phyloP scores from a whole-genome alignment of 257 asterid genomes.

The Scutellaria minor region DNA sequence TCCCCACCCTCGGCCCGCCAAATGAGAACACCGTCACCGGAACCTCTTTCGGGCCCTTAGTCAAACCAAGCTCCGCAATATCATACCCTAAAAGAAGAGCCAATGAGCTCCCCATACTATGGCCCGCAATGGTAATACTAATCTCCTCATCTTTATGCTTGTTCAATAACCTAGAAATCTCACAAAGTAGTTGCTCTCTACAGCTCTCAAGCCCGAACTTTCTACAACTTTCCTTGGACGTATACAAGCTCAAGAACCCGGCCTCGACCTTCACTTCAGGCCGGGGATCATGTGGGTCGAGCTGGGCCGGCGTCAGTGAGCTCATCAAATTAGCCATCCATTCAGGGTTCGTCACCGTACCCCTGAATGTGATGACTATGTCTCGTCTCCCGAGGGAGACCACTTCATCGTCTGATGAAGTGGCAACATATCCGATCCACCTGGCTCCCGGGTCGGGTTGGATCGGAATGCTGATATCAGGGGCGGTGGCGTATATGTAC shows the following conservation, averaged over 20 bases:
- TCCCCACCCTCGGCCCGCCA: constrained; percentile 81
- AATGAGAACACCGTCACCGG: constrained; percentile 70
- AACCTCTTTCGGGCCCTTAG: constrained; percentile 13
- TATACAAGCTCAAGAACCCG: constrained; percentile 66
- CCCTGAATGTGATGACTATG: constrained; percentile 60
- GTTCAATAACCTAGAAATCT: constrained; percentile 52
- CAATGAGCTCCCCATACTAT: constrained; percentile 80
- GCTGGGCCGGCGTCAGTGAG: constrained; percentile 54
- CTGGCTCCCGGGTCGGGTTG: constrained; percentile 35
- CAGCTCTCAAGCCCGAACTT: constrained; percentile 66
- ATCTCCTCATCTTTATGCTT: constrained; percentile 47
- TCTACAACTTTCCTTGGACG: constrained; percentile 41
- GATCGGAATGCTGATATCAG: constrained; percentile 45
- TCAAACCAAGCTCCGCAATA: constrained; percentile 64
- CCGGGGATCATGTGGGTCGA: constrained; percentile 56
- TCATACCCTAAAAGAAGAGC: constrained; percentile 61
- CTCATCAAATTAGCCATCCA: constrained; percentile 76
- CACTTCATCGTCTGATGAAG: constrained; percentile 43
- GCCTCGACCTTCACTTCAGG: constrained; percentile 64
- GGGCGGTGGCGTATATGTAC: constrained; percentile 62
- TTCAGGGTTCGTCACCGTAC: constrained; percentile 59
- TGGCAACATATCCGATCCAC: constrained; percentile 71
- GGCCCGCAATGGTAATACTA: constrained; percentile 67
- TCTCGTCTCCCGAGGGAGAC: constrained; percentile 58
- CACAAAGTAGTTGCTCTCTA: constrained; percentile 69